These are phyloP conservation scores for Ascodesmis nigricans DNA, from an alignment of 495 filamentous ascomycete species.

Conservation along the genomic window DNA sequence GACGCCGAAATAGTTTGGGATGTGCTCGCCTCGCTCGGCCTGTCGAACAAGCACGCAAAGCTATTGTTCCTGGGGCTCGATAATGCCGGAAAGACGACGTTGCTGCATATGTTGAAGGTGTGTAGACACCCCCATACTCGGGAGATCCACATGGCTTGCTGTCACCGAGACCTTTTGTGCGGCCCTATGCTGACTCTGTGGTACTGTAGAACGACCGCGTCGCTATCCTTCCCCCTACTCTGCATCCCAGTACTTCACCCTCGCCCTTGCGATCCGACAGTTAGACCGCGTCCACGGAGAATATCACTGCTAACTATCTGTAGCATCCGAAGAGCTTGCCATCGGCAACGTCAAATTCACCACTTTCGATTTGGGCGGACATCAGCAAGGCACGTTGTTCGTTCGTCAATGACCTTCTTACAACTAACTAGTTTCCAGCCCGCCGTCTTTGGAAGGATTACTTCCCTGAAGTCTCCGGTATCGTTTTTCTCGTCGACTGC, in stretches of 20 bases:
- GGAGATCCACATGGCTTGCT: too few relatives aligned
- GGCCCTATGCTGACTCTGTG: too few relatives aligned
- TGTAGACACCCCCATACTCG: too few relatives aligned
- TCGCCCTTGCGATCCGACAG: background rate
- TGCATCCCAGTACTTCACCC: conserved; percentile 54
- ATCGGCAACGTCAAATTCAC: conserved; percentile 95
- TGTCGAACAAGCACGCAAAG: conserved; percentile 93
- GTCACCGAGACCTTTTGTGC: too few relatives aligned
- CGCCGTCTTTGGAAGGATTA: conserved; percentile 96
- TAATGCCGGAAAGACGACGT: conserved; percentile 93
- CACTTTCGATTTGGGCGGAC: conserved; percentile 90
- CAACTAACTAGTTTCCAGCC: conserved; percentile 29
- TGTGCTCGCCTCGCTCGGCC: conserved; percentile 67
- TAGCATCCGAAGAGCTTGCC: conserved; percentile 83
- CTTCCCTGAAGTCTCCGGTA: conserved; percentile 94
- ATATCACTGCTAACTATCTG: conserved; percentile 5
- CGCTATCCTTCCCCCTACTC: conserved; percentile 72
- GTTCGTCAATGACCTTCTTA: background rate
- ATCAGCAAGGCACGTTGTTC: conserved; percentile 57
- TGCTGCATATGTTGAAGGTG: conserved; percentile 84
- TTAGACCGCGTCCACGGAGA: conserved; percentile 7
- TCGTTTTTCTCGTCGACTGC: conserved; percentile 94
- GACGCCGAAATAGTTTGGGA: conserved; percentile 50
- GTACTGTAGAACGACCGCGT: conserved; percentile 63
- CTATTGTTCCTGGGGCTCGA: conserved; percentile 85